These are phyloP conservation scores for Phanerochaete carnosa DNA, from an alignment of 768 basidiomycete species.

Conservation along the genomic window DNA sequence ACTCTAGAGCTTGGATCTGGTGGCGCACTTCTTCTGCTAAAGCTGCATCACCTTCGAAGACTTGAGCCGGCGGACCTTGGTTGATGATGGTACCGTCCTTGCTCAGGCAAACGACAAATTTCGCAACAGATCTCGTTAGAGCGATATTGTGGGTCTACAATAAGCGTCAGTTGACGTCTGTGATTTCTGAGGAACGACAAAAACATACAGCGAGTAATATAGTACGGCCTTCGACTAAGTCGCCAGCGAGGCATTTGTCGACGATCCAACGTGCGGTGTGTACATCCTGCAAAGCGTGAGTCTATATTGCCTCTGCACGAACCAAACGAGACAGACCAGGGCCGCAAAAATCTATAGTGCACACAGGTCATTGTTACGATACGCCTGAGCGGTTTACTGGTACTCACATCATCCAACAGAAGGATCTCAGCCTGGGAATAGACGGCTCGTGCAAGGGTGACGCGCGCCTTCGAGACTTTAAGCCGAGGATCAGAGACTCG, in stretches of 20 bases:
- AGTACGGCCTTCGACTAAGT: constrained; percentile 41
- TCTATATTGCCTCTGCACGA: not conserved
- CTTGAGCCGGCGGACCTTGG: constrained; percentile 47
- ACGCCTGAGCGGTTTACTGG: not conserved
- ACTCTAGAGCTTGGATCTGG: constrained; percentile 18
- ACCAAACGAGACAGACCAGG: constrained; percentile 23
- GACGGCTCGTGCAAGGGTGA: constrained; percentile 40
- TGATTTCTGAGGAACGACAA: not conserved
- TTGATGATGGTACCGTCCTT: constrained; percentile 43
- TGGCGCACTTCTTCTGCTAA: constrained; percentile 17
- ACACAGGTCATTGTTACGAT: not conserved
- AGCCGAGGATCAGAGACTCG: constrained; percentile 23
- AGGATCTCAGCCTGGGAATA: constrained; percentile 35
- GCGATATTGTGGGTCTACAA: constrained; percentile 49
- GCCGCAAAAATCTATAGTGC: not conserved
- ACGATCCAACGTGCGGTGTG: constrained; percentile 48
- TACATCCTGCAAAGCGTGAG: constrained; percentile 31
- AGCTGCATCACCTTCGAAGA: constrained; percentile 36
- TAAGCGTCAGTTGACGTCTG: not conserved
- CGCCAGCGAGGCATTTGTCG: constrained; percentile 41
- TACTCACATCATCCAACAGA: constrained; percentile 35
- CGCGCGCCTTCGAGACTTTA: constrained; percentile 27
- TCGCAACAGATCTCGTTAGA: constrained; percentile 48
- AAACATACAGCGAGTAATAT: constrained; percentile 42
- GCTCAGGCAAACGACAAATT: constrained; percentile 52